Conservation (phyloP, 441 rosid species). For the Hura crepitans region DNA sequence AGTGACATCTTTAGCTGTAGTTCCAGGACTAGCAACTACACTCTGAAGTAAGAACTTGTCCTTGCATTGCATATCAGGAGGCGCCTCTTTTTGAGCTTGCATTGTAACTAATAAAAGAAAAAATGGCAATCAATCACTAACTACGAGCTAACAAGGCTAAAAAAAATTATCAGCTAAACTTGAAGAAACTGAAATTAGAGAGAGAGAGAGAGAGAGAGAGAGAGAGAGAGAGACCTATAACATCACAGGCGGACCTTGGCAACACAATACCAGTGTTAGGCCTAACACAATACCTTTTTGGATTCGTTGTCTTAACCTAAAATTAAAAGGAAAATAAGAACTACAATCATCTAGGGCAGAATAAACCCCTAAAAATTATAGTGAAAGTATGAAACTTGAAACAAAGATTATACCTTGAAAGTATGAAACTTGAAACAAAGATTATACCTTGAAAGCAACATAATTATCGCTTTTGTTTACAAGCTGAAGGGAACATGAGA, state of each 20-base stretch:
- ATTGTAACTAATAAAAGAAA: conserved; percentile 49
- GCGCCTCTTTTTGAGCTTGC: conserved; percentile 83
- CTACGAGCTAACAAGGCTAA: neutral
- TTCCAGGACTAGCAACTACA: conserved; percentile 45
- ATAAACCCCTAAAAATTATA: neutral
- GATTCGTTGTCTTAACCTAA: conserved; percentile 82
- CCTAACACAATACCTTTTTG: conserved; percentile 74
- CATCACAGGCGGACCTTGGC: conserved; percentile 65
- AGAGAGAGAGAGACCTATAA: too few species aligned
- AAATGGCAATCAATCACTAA: neutral
- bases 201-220: conserved; percentile 19
- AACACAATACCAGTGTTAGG: conserved; percentile 67
- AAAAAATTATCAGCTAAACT: neutral
- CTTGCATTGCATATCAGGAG: conserved; percentile 71
- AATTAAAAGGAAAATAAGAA: neutral
- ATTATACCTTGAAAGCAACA: conserved; percentile 59
- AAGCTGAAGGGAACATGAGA: conserved; percentile 69
- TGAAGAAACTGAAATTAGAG: neutral
- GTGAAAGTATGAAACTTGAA: conserved; percentile 10
- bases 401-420: conserved; percentile 4
- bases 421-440: conserved; percentile 8
- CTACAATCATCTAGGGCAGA: conserved; percentile 8
- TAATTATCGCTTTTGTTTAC: conserved; percentile 56
- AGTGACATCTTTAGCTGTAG: conserved; percentile 52
- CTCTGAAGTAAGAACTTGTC: conserved; percentile 78